Percentiles rank a stretch among this genome's conserved stretches.
phyloP scores from a whole-genome alignment of 495 filamentous ascomycete species.

The Paragyromitra xinjiangensis region DNA sequence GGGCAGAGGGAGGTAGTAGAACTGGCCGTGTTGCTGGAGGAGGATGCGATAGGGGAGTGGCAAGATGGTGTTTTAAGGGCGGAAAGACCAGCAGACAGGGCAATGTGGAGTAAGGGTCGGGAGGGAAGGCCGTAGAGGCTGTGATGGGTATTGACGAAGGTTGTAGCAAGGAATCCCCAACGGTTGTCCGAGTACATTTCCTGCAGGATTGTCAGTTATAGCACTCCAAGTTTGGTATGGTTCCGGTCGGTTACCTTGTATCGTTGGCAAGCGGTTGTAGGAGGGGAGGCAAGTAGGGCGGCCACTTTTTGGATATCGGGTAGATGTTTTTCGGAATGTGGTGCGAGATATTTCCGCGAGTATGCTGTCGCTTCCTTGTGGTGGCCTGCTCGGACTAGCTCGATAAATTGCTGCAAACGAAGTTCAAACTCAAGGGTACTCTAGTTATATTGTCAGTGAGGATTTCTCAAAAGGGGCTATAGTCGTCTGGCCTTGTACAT shows the following conservation, averaged over 20 bases:
- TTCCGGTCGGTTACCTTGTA: slow-evolving; percentile 66
- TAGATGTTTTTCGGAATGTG: slow-evolving; percentile 72
- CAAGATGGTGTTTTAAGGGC: slow-evolving; percentile 96
- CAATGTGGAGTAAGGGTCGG: slow-evolving; percentile 87
- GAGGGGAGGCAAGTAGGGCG: slow-evolving; percentile 77
- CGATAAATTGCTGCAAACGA: slow-evolving; percentile 94
- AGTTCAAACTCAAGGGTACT: slow-evolving; percentile 92
- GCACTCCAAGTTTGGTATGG: background rate
- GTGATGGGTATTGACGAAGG: slow-evolving; percentile 88
- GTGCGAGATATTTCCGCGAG: slow-evolving; percentile 79
- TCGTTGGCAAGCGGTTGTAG: slow-evolving; percentile 68
- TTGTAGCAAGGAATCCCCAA: slow-evolving; percentile 78
- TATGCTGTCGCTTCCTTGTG: slow-evolving; percentile 79
- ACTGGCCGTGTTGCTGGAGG: slow-evolving; percentile 64
- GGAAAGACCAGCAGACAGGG: slow-evolving; percentile 87
- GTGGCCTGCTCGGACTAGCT: slow-evolving; percentile 76
- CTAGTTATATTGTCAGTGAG: slow-evolving; percentile 59
- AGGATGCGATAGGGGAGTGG: slow-evolving; percentile 73
- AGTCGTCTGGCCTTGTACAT: slow-evolving; percentile 64
- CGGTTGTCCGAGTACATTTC: slow-evolving; percentile 75
- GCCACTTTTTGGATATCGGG: slow-evolving; percentile 75
- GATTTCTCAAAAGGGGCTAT: background rate
- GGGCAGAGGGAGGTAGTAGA: slow-evolving; percentile 80
- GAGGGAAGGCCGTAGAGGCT: slow-evolving; percentile 82
- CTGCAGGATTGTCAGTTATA: slow-evolving; percentile 59